Percentiles rank a stretch among this genome's conserved stretches.
These are phyloP conservation scores for Pugionium dolabratum DNA, from an alignment of 345 rosid genomes.

Conservation along the genomic window DNA sequence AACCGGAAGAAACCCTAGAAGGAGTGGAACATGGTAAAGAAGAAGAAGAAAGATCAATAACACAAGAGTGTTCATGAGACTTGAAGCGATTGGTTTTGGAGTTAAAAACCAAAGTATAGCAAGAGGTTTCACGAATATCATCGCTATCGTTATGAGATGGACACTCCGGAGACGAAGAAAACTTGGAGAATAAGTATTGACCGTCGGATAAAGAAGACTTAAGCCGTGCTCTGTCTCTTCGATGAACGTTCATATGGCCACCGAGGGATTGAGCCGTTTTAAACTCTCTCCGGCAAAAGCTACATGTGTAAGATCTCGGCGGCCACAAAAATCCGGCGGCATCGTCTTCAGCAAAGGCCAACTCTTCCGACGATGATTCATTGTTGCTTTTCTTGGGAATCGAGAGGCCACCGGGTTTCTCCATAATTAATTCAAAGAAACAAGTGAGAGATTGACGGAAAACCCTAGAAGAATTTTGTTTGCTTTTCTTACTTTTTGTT, in stretches of 20 bases:
- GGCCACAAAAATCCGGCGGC: slow-evolving; percentile 80
- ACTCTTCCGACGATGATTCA: slow-evolving; percentile 70
- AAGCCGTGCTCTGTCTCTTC: slow-evolving; percentile 88
- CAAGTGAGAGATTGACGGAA: slow-evolving; percentile 1
- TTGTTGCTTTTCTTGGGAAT: slow-evolving; percentile 30
- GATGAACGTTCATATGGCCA: slow-evolving; percentile 76
- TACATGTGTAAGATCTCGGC: slow-evolving; percentile 88
- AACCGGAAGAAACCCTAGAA: neutral
- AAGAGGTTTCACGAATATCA: slow-evolving; percentile 30
- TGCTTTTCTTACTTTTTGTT: neutral
- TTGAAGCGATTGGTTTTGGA: slow-evolving; percentile 61
- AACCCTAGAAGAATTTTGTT: slow-evolving; percentile 33
- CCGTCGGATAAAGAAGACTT: slow-evolving; percentile 52
- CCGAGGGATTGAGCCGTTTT: slow-evolving; percentile 54
- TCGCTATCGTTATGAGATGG: slow-evolving; percentile 38
- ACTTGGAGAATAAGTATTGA: slow-evolving; percentile 40
- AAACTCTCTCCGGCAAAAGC: slow-evolving; percentile 82
- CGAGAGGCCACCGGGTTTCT: slow-evolving; percentile 23
- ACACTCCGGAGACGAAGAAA: too few species aligned
- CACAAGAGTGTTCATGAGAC: slow-evolving; percentile 32
- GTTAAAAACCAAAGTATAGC: slow-evolving; percentile 51
- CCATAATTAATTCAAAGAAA: slow-evolving; percentile 1
- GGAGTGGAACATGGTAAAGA: slow-evolving; percentile 30
- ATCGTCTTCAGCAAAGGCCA: slow-evolving; percentile 86
- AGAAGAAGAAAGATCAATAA: slow-evolving; percentile 36